Evolutionary conservation across 371 early-diverging fungal species (phyloP), one percentile per base, ranked within the genome.

Genomic region (Haplosporangium sp.): DNA sequence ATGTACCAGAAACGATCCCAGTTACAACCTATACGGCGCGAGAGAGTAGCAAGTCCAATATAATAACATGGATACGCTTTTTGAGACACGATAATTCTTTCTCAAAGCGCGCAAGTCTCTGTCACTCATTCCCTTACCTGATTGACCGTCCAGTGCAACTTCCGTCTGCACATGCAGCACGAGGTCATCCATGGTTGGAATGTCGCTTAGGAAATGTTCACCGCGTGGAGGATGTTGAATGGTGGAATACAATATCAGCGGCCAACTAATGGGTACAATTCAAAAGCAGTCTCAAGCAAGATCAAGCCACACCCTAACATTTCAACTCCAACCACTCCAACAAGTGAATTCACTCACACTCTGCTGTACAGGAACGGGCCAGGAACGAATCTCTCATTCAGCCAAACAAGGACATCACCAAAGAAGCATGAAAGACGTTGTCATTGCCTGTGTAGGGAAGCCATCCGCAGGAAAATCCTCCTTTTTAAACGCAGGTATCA

Each of bases 401-500:
- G 13, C 2, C 13, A 45, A 16, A 36, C 37, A 6, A 46, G 7
- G 20, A 2, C 11, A 37, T 14, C 14, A 51, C 1, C 11, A 8
- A 18, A 14, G 18, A 36, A 12, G 47, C 40, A 79, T 85, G 62
- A 84, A 83, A 65, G 90, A 88, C 74, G 71, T 92, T 56, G 83
- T 93, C 53, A 80, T 93, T 48, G 94, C 93, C 8, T 93, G 90
- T 55, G 94, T 94, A 6, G 94, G 94, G 29, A 94, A 94, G 62
- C 94, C 94, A 41, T 91, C 91, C 23, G 91, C 91, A 0, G 91
- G 91, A 67, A 91, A 91, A 69, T 90, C 90, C 21, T 88, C 87
- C 21, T 91, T 90, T 52, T 66, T 92, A 59, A 91, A 91, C 65
- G 89, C 91, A 43, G 85, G 81, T 82, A 68, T 13, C 57, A 23